Conservation (phyloP, 768 basidiomycete species). For the Amanita inopinata region DNA sequence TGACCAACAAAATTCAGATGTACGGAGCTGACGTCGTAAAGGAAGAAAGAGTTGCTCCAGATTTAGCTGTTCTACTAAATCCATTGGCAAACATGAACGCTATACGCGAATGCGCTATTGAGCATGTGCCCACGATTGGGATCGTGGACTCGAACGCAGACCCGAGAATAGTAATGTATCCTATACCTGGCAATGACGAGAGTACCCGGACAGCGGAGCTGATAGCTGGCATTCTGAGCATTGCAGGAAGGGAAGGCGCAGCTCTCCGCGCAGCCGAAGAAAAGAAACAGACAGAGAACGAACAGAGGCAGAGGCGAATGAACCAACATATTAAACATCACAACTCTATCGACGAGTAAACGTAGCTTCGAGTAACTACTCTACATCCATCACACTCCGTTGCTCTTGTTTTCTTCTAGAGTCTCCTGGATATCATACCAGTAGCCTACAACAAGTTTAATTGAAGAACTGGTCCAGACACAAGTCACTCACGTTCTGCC, state of each 20-base stretch:
- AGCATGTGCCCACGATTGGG: constrained; percentile 89
- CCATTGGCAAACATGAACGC: constrained; percentile 78
- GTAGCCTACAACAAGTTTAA: constrained; percentile 35
- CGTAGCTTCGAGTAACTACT: not conserved
- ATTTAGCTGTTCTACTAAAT: constrained; percentile 87
- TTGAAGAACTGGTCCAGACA: constrained; percentile 14
- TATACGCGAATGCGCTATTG: constrained; percentile 83
- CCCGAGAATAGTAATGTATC: constrained; percentile 94
- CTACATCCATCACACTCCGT: constrained; percentile 9
- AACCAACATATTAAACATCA: no score
- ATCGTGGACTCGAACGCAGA: constrained; percentile 94
- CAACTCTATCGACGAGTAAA: no score
- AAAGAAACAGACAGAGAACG: constrained; percentile 18
- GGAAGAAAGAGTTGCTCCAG: constrained; percentile 57
- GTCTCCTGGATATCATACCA: constrained; percentile 60
- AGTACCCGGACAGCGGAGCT: constrained; percentile 85
- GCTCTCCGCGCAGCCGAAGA: constrained; percentile 32
- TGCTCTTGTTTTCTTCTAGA: constrained; percentile 15
- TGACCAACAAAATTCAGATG: constrained; percentile 77
- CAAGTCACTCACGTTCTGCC: constrained; percentile 74
- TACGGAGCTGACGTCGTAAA: constrained; percentile 51
- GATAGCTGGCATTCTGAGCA: constrained; percentile 79
- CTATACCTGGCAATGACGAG: constrained; percentile 98
- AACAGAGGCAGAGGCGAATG: constrained; percentile 11
- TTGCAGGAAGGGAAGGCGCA: constrained; percentile 74